Percentiles rank a stretch among this genome's conserved stretches.
Evolutionary conservation across 345 rosid genomes (phyloP).

Genomic region (Salix exigua): DNA sequence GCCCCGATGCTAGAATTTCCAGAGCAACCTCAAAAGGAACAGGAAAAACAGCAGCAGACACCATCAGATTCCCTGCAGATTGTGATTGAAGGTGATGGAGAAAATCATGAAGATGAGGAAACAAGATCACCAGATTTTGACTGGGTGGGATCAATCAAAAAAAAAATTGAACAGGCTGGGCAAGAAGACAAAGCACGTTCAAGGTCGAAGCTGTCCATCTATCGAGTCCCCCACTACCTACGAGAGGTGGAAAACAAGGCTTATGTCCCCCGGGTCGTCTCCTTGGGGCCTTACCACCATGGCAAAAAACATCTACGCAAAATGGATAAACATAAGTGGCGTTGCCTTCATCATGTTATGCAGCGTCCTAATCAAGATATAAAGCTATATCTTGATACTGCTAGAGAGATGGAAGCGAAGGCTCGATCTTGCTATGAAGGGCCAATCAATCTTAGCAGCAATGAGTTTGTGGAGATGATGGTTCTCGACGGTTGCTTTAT

Average conservation of each 20-base stretch:
- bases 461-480: conserved; percentile 77
- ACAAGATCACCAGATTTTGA: conserved; percentile 39
- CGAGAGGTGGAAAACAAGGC: conserved; percentile 70
- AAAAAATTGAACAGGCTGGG: conserved; percentile 55
- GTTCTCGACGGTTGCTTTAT: conserved; percentile 81
- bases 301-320: conserved; percentile 58
- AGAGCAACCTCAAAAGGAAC: conserved; percentile 14
- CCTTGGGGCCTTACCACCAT: conserved; percentile 82
- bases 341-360: conserved; percentile 57
- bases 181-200: conserved; percentile 53
- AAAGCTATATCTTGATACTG: conserved; percentile 48
- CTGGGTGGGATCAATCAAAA: conserved; percentile 63
- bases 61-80: conserved; percentile 28
- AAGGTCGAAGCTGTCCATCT: conserved; percentile 60
- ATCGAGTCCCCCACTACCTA: conserved; percentile 52
- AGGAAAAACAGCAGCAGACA: conserved; percentile 24
- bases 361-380: conserved; percentile 55
- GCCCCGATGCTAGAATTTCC: conserved; percentile 21
- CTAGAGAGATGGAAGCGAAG: conserved; percentile 62
- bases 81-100: conserved; percentile 20
- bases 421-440: conserved; percentile 75
- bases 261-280: conserved; percentile 66
- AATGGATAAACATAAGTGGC: conserved; percentile 86
- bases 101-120: conserved; percentile 23
- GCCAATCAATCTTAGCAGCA: conserved; percentile 45